Conservation (phyloP, 768 basidiomycete genomes). For the Arthromyces matolae region DNA sequence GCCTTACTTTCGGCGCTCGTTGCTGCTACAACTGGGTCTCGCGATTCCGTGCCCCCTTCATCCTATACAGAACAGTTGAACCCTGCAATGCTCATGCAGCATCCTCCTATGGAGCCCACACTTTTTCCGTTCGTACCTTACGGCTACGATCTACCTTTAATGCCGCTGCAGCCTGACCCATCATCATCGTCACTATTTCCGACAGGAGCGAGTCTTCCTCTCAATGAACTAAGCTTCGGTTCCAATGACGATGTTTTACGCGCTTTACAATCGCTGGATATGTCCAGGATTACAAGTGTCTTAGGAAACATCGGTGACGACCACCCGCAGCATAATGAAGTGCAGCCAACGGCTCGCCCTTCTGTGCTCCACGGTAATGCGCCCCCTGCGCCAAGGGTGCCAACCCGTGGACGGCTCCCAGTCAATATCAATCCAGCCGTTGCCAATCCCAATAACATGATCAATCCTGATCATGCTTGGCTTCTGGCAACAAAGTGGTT, state of each 20-base stretch:
- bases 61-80: constrained; percentile 23
- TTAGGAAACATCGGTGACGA: constrained; percentile 64
- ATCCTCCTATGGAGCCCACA: constrained; percentile 32
- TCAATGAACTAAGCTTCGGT: constrained; percentile 39
- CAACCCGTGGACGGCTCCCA: too few species aligned
- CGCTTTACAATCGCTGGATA: constrained; percentile 68
- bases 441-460: too few species aligned
- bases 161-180: constrained; percentile 15
- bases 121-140: constrained; percentile 28
- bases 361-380: background rate
- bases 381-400: too few species aligned
- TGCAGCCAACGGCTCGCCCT: constrained; percentile 14
- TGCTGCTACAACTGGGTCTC: constrained; percentile 56
- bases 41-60: constrained; percentile 19
- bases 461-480: constrained; percentile 56
- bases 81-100: constrained; percentile 25
- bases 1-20: constrained; percentile 64
- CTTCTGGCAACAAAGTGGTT: constrained; percentile 80
- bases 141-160: constrained; percentile 21
- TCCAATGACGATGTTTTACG: constrained; percentile 75
- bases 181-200: constrained; percentile 20
- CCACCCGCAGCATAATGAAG: constrained; percentile 36
- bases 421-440: too few species aligned
- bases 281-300: constrained; percentile 64
- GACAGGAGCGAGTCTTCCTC: constrained; percentile 21